Base-by-base conservation (phyloP, 305 asterid species). In the Solanum hybrid region DNA sequence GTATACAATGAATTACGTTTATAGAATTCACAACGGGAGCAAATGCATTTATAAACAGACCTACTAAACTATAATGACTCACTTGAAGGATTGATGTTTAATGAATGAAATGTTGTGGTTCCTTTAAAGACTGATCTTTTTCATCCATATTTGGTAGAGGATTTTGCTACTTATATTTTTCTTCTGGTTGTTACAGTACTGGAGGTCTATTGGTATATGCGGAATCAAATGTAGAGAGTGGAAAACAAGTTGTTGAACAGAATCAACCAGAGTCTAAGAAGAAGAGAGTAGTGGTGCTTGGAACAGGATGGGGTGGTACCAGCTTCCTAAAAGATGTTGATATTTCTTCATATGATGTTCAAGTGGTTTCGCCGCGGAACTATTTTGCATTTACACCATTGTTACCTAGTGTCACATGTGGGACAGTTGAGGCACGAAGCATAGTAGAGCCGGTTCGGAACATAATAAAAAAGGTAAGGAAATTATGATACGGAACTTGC, bases 181-280 rank as follows among this genome's bases (percentile, higher is more conserved):
- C 80, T 93, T 71, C 66, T 76, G 92, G 75, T 22, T 84, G 85
- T 90, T 88, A 89, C 98, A 95, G 99, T 90, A 85, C 96, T 79
- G 99, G 97, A 88, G 96, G 99, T 92, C 94, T 95, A 38, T 88
- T 96, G 34, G 95, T 97, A 37, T 95, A 93, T 89, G 95, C 99
- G 38, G 95, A 94, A 56, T 80, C 95, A 2, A 88, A 90, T 32
- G 89, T 91, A 76, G 78, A 91, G 85, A 78, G 42, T 51, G 75
- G 42, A 51, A 84, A 84, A 51, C 22, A 45, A 45, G 42, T 51
- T 31, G 75, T 51, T 19, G 87, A 51, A 31, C 35, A 19, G 75
- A 84, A 19, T 84, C 87, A 84, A 84, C 37, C 42, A 0, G 87
- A 27, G 36, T 29, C 75, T 3, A 82, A 89, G 90, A 91, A 75